A percentile compares a stretch with the other conserved stretches of the same genome.
These are phyloP conservation scores for Septoria petroselini DNA, from an alignment of 2,329 filamentous ascomycete species.

Conservation along the genomic window DNA sequence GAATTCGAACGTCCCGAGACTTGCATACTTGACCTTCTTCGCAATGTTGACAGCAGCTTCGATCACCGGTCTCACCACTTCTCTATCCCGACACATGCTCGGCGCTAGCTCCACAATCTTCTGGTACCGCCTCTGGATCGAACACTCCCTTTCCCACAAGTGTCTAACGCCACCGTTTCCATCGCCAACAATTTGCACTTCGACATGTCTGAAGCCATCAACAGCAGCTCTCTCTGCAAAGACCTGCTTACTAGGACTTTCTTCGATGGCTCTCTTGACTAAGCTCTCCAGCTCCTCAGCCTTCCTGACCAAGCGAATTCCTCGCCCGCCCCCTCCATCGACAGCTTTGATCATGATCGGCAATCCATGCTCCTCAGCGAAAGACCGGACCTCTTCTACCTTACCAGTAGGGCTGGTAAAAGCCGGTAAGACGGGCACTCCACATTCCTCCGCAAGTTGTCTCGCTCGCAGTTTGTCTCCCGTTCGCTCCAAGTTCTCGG, in stretches of 20 bases:
- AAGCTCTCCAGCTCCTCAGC: conserved; percentile 47
- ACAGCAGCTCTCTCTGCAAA: conserved; percentile 63
- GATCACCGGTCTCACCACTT: conserved; percentile 50
- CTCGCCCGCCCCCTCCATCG: conserved; percentile 60
- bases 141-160: conserved; percentile 61
- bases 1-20: conserved; percentile 64
- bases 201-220: conserved; percentile 59
- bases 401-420: conserved; percentile 45
- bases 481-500: conserved; percentile 56
- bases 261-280: conserved; percentile 53
- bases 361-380: conserved; percentile 57
- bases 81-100: conserved; percentile 48
- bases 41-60: conserved; percentile 55
- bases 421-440: conserved; percentile 53
- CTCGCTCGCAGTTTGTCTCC: conserved; percentile 57
- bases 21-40: conserved; percentile 52
- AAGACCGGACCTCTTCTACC: conserved; percentile 47
- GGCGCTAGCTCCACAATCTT: conserved; percentile 61
- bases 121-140: conserved; percentile 59
- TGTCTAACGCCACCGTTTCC: conserved; percentile 52
- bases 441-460: conserved; percentile 50
- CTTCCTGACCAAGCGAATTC: conserved; percentile 54
- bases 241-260: conserved; percentile 57
- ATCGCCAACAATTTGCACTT: conserved; percentile 60
- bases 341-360: conserved; percentile 64